These are phyloP conservation scores for Nitzschia sp. DNA, from an alignment of 108 stramenopile species.

Conservation along the genomic window DNA sequence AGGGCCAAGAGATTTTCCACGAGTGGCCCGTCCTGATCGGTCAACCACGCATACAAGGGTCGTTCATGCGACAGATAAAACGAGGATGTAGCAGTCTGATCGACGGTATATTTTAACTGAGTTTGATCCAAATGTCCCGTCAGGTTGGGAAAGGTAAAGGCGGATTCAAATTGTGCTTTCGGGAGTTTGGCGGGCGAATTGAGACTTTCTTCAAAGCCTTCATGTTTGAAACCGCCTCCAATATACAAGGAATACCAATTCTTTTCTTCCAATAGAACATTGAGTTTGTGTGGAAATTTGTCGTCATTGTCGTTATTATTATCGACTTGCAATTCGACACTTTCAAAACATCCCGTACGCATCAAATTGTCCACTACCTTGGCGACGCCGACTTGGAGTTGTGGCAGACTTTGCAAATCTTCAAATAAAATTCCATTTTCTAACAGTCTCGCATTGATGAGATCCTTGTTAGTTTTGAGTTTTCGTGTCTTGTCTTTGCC, in stretches of 20 bases:
- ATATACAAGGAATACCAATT: slow-evolving; percentile 81
- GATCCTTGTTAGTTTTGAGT: slow-evolving; percentile 54
- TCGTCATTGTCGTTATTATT: slow-evolving; percentile 4
- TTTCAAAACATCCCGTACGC: slow-evolving; percentile 67
- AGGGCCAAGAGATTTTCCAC: slow-evolving; percentile 25
- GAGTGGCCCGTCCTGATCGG: slow-evolving; percentile 11
- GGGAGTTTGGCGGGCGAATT: slow-evolving; percentile 41
- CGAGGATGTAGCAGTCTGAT: slow-evolving; percentile 60
- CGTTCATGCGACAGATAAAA: slow-evolving; percentile 62
- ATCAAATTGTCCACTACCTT: slow-evolving; percentile 57
- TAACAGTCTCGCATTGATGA: slow-evolving; percentile 70
- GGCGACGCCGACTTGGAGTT: slow-evolving; percentile 44
- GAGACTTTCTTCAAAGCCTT: slow-evolving; percentile 42
- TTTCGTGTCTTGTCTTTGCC: slow-evolving; percentile 10
- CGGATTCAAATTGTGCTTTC: slow-evolving; percentile 80
- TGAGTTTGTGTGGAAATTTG: slow-evolving; percentile 34
- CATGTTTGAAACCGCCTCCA: slow-evolving; percentile 81
- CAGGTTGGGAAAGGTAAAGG: slow-evolving; percentile 62
- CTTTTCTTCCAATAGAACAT: slow-evolving; percentile 75
- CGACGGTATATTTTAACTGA: slow-evolving; percentile 61
- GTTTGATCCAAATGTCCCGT: slow-evolving; percentile 72
- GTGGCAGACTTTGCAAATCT: slow-evolving; percentile 32
- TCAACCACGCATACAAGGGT: slow-evolving; percentile 62
- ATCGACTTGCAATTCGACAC: slow-evolving; percentile 57
- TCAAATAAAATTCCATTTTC: slow-evolving; percentile 72